phyloP scores from a whole-genome alignment of 805 yeast genomes.

The Schwanniomyces sp. region DNA sequence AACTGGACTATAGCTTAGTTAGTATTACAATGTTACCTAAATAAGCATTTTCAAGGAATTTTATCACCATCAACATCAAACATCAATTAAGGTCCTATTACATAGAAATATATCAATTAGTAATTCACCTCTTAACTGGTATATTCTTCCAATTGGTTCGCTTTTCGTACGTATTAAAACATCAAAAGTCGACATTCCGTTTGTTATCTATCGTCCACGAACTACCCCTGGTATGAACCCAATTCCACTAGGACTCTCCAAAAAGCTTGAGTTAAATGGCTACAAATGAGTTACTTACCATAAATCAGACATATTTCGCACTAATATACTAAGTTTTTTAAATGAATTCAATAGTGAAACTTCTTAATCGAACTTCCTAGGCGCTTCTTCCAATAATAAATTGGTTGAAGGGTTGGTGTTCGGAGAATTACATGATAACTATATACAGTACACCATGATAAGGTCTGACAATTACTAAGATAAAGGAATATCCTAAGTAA shows the following conservation, averaged over 20 bases:
- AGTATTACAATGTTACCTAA: conserved; percentile 7
- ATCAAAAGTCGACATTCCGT: background rate
- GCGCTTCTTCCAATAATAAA: background rate
- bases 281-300: conserved; percentile 50
- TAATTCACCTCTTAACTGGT: background rate
- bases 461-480: background rate
- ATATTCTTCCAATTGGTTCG: background rate
- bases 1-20: conserved; percentile 54
- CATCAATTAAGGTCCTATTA: background rate
- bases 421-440: background rate
- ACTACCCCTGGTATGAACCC: background rate
- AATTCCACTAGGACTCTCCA: background rate
- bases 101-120: background rate
- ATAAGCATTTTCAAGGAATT: background rate
- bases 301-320: conserved; percentile 62
- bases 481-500: background rate
- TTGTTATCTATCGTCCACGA: background rate
- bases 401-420: conserved; percentile 1
- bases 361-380: background rate
- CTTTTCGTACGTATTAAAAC: background rate
- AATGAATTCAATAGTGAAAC: background rate
- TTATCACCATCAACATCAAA: background rate
- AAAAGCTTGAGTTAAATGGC: background rate
- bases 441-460: background rate
- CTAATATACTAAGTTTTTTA: background rate